Evolutionary conservation across 2,329 filamentous ascomycete genomes (phyloP), one percentile per base, ranked within the genome.

Genomic region (Diplodia seriata): DNA sequence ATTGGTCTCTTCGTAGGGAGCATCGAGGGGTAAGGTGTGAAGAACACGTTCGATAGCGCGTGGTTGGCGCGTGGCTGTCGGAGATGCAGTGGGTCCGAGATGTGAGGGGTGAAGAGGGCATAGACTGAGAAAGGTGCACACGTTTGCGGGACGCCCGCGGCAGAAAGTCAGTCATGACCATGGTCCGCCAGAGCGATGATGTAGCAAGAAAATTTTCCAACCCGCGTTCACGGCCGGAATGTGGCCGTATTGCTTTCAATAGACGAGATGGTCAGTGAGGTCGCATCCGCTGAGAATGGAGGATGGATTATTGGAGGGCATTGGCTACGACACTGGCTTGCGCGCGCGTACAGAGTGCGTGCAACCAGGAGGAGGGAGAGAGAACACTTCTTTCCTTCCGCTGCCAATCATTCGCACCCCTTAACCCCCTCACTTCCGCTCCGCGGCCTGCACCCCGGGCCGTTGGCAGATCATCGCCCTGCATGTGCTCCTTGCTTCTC

Each of bases 41-140:
- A 63, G 59, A 63, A 51, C 59, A 63, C 47, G 59, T 51, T 63
- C 36, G 59, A n/a, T n/a, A 63, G 43, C 47, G 59, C 43, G 43
- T 51, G 29, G 43, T 26, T 18, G n/a, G 26, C 47, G 59, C 43
- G 59, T 63, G 59, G 40, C 23, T 12, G 23, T 15, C n/a, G 29
- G 43, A 63, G n/a, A 26, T 18, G 29, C 47, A 20, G 43, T 26
- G 59, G 31, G 31, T 33, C 31, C 11, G 18, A n/a, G 59, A 63
- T 38, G 59, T 38, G 59, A 63, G 59, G 59, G 59, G 18, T 36
- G 47, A 18, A n/a, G 26, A 12, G 14, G 26, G 29, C 51, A 20
- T 23, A 36, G 9, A 12, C 33, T 38, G 36, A 38, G 36, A 38
- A 56, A 40, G 31, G 8, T 36, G 9, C 26, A 55, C 12, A n/a